Evolutionary conservation across 2,329 filamentous ascomycete genomes (phyloP).

Genomic region (Epichloe uncinata): DNA sequence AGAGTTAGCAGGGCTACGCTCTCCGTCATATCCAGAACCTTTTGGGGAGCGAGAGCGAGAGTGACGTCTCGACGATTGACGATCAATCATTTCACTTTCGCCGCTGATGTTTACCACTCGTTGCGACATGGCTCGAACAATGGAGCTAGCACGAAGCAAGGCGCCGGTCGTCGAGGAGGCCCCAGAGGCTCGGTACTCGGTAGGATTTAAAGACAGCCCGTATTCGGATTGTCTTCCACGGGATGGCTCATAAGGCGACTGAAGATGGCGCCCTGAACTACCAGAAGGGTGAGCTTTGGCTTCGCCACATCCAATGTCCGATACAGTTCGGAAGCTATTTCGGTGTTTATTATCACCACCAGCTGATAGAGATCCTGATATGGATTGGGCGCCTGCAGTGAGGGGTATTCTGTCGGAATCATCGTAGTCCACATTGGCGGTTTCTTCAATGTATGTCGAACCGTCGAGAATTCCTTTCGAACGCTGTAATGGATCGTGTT

Average conservation of each 20-base stretch:
- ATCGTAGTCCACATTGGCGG: conserved; percentile 23
- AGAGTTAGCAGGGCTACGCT: conserved; percentile 16
- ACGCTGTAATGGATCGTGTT: conserved; percentile 15
- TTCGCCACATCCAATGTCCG: conserved; percentile 42
- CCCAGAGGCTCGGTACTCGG: conserved; percentile 41
- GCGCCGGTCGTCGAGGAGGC: conserved; percentile 51
- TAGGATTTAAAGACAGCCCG: conserved; percentile 41
- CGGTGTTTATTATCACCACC: conserved; percentile 28
- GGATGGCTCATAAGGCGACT: conserved; percentile 37
- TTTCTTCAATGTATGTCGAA: conserved; percentile 21
- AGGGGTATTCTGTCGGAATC: conserved; percentile 48
- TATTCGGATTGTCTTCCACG: conserved; percentile 38
- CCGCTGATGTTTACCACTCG: conserved; percentile 96
- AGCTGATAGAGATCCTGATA: conserved; percentile 33
- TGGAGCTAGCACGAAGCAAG: conserved; percentile 56
- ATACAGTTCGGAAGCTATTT: conserved; percentile 45
- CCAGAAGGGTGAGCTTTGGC: conserved; percentile 38
- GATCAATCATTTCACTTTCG: conserved; percentile 72
- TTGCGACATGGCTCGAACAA: conserved; percentile 81
- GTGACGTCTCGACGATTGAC: conserved; percentile 48
- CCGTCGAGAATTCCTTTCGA: conserved; percentile 18
- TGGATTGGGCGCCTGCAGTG: conserved; percentile 41
- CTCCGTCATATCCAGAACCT: conserved; percentile 22
- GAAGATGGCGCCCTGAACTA: conserved; percentile 38
- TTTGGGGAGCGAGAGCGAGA: conserved; percentile 46